Evolutionary conservation across 1,139 yeast genomes (phyloP), one percentile per base, ranked within the genome.

Genomic region (Yamadazyma epiphylla): DNA sequence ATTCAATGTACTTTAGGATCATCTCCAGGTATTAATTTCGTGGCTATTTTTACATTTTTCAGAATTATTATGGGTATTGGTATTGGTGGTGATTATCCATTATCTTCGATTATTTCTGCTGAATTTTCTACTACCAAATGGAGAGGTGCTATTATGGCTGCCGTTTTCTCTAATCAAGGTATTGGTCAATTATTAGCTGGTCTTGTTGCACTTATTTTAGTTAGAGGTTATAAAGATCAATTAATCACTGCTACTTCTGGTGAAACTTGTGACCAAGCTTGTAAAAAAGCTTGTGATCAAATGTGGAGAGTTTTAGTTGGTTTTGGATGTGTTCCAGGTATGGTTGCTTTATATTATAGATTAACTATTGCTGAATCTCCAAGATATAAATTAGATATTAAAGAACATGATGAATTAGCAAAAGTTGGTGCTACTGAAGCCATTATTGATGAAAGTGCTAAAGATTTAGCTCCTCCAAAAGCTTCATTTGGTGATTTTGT

Each of bases 81-180:
- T 79, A 94, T 91, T 51, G 98, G 98, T 69, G 98, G 97, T 74
- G 98, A 91, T 66, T 91, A 91, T 64, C 98, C 98, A 49, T 77
- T 91, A 62, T 88, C 97, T 25, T 91, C 97, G 25, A 82, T 85
- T 58, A 85, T 85, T 47, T 81, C 94, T 8, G 80, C 95, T 31
- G 95, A 85, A 65, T 85, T 85, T 51, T 75, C 95, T 22, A 83
- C 94, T 36, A 85, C 94, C 47, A 85, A 82, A 60, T 85, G 94
- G 94, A 83, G 95, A 80, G 95, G 95, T 70, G 94, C 95, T 42
- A 84, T 85, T 48, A 85, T 85, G 95, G 86, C 85, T 51, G 94
- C 95, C 25, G 95, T 85, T 34, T 85, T 85, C 60, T 89, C 95
- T 32, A 85, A 84, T 65, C 95, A 85, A 68, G 95, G 95, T 64